Conservation (phyloP, 1,284 basidiomycete genomes). For the Agaricales sp. region DNA sequence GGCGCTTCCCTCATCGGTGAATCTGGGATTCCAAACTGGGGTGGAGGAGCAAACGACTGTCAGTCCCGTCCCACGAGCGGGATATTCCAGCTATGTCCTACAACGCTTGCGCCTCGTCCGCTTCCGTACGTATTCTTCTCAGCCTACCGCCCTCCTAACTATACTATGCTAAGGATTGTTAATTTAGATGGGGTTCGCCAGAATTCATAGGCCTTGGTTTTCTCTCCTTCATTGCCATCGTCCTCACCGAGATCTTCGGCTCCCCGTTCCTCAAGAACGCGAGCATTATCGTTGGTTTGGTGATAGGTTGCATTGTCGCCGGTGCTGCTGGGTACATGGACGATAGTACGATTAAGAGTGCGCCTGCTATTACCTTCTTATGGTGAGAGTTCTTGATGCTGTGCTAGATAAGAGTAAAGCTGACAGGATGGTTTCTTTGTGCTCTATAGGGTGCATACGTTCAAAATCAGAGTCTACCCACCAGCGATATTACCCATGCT, state of each 20-base stretch:
- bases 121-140: constrained; percentile 25
- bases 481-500: constrained; percentile 79
- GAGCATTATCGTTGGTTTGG: constrained; percentile 65
- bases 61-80: constrained; percentile 46
- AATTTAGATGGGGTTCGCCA: constrained; percentile 60
- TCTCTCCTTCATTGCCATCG: constrained; percentile 69
- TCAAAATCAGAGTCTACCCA: constrained; percentile 71
- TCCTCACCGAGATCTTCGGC: constrained; percentile 71
- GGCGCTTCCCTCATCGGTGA: constrained; percentile 67
- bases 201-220: constrained; percentile 83
- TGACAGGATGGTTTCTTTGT: constrained; percentile 2
- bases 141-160: neutral
- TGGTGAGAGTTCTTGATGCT: constrained; percentile 31
- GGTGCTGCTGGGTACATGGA: constrained; percentile 70
- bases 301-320: constrained; percentile 71
- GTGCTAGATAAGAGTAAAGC: neutral
- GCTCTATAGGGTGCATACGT: constrained; percentile 55
- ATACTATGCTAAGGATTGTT: constrained; percentile 5
- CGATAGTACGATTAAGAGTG: constrained; percentile 45
- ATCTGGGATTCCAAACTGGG: constrained; percentile 76
- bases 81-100: constrained; percentile 62
- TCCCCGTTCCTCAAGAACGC: constrained; percentile 77
- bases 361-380: constrained; percentile 73
- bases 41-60: constrained; percentile 71
- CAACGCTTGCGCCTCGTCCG: constrained; percentile 47